A percentile compares a stretch with the other conserved stretches of the same genome.
Evolutionary conservation across 1,284 basidiomycete genomes (phyloP).

Genomic region (Sporisorium graminicola): DNA sequence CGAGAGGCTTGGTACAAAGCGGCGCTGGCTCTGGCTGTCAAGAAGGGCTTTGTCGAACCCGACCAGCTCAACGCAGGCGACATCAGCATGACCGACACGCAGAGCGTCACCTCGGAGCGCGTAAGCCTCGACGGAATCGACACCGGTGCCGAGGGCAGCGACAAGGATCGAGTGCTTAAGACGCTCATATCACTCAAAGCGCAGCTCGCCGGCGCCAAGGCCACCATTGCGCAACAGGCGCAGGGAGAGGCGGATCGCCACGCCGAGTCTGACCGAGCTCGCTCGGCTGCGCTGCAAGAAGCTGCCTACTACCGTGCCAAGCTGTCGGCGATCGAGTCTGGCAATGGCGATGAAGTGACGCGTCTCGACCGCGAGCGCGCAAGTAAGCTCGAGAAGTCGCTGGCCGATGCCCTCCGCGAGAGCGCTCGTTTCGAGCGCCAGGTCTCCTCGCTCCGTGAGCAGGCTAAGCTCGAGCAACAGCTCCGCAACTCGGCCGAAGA

Average conservation of each 20-base stretch:
- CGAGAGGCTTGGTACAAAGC: slow-evolving; percentile 89
- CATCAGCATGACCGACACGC: slow-evolving; percentile 37
- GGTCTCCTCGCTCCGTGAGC: slow-evolving; percentile 71
- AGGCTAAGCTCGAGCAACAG: slow-evolving; percentile 75
- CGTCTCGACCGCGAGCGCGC: slow-evolving; percentile 85
- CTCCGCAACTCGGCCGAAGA: slow-evolving; percentile 82
- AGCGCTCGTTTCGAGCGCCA: slow-evolving; percentile 81
- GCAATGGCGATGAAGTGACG: slow-evolving; percentile 76
- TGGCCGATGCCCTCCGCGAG: slow-evolving; percentile 80
- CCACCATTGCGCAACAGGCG: slow-evolving; percentile 80
- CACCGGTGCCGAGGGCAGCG: slow-evolving; percentile 68
- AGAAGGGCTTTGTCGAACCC: slow-evolving; percentile 83
- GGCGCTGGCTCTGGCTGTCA: slow-evolving; percentile 81
- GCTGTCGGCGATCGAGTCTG: slow-evolving; percentile 83
- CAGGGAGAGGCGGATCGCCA: slow-evolving; percentile 82
- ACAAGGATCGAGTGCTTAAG: slow-evolving; percentile 76
- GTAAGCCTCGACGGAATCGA: slow-evolving; percentile 67
- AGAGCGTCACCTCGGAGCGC: slow-evolving; percentile 40
- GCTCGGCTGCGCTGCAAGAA: slow-evolving; percentile 87
- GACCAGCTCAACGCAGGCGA: slow-evolving; percentile 70
- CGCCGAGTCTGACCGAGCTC: slow-evolving; percentile 83
- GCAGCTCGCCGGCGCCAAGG: slow-evolving; percentile 87
- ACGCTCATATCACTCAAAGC: slow-evolving; percentile 87
- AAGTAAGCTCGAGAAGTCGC: slow-evolving; percentile 82
- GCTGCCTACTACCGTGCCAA: slow-evolving; percentile 97